Evolutionary conservation across 805 yeast species (phyloP).

Genomic region (Candida nemodendra): DNA sequence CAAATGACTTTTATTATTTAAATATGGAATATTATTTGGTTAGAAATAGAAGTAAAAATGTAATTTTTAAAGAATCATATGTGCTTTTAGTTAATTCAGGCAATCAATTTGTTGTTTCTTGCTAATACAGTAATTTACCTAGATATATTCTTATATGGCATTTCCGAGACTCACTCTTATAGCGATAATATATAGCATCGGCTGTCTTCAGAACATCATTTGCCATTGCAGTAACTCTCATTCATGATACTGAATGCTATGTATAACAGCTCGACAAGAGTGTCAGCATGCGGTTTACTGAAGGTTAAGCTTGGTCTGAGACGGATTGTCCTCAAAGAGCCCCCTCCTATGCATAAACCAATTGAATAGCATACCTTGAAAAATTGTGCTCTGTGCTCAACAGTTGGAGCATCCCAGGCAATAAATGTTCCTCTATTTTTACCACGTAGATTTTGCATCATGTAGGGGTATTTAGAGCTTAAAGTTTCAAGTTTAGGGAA

Average conservation of each 20-base stretch:
- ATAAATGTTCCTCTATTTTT: constrained; percentile 70
- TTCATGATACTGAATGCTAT: constrained; percentile 27
- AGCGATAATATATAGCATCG: too few species aligned
- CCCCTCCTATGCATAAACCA: constrained; percentile 81
- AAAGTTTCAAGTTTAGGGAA: constrained; percentile 51
- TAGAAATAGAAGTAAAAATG: too few species aligned
- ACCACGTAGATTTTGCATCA: constrained; percentile 61
- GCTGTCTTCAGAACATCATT: too few species aligned
- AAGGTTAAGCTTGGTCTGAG: constrained; percentile 75
- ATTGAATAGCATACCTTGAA: constrained; percentile 51
- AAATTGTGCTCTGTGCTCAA: constrained; percentile 58
- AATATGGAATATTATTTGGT: too few species aligned
- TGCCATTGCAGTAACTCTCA: too few species aligned
- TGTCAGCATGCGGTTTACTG: constrained; percentile 74
- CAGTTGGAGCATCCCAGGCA: constrained; percentile 64
- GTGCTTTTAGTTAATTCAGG: too few species aligned
- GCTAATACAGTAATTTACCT: too few species aligned
- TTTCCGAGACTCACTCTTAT: too few species aligned
- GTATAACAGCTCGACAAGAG: constrained; percentile 47
- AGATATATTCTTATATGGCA: too few species aligned
- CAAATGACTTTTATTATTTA: too few species aligned
- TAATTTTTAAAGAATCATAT: too few species aligned
- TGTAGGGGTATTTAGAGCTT: constrained; percentile 50
- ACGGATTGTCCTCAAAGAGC: constrained; percentile 73
- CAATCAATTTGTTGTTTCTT: too few species aligned